These are phyloP conservation scores for Aureobasidium sp. DNA, from an alignment of 2,329 filamentous ascomycete genomes.

Conservation along the genomic window DNA sequence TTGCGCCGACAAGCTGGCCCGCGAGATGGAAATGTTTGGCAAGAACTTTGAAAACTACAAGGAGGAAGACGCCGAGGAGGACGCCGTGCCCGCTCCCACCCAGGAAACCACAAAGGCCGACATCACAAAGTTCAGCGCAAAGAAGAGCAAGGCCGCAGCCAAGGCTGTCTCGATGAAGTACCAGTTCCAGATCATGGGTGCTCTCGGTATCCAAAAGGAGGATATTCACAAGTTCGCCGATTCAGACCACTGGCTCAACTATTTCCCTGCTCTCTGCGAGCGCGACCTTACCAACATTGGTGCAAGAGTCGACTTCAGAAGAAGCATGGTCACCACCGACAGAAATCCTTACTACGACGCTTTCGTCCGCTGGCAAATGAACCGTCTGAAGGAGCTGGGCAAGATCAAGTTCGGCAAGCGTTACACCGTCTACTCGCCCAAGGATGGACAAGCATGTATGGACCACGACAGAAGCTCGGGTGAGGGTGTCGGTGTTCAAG, in stretches of 20 bases:
- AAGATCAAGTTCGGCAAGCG: slow-evolving; percentile 93
- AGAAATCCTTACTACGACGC: slow-evolving; percentile 95
- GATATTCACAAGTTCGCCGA: slow-evolving; percentile 94
- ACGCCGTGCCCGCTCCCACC: slow-evolving; percentile 52
- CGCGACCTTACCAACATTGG: slow-evolving; percentile 78
- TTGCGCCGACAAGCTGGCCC: slow-evolving; percentile 86
- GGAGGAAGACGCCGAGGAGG: slow-evolving; percentile 47
- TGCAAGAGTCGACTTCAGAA: slow-evolving; percentile 84
- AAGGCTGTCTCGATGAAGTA: slow-evolving; percentile 94
- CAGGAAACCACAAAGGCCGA: slow-evolving; percentile 66
- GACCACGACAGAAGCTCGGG: slow-evolving; percentile 78
- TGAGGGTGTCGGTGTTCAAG: slow-evolving; percentile 77
- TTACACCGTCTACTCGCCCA: slow-evolving; percentile 89
- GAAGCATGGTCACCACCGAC: slow-evolving; percentile 89
- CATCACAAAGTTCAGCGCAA: slow-evolving; percentile 82
- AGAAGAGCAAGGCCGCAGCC: slow-evolving; percentile 84
- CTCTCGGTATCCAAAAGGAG: slow-evolving; percentile 75
- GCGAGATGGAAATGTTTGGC: slow-evolving; percentile 85
- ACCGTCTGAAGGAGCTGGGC: slow-evolving; percentile 74
- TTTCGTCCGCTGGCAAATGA: slow-evolving; percentile 89
- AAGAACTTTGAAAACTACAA: slow-evolving; percentile 74
- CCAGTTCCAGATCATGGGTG: slow-evolving; percentile 90
- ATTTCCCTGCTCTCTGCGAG: slow-evolving; percentile 78
- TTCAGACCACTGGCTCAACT: slow-evolving; percentile 82
- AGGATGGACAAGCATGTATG: slow-evolving; percentile 82